Conservation (phyloP, 495 filamentous ascomycete species). For the Talaromyces stipitatus region DNA sequence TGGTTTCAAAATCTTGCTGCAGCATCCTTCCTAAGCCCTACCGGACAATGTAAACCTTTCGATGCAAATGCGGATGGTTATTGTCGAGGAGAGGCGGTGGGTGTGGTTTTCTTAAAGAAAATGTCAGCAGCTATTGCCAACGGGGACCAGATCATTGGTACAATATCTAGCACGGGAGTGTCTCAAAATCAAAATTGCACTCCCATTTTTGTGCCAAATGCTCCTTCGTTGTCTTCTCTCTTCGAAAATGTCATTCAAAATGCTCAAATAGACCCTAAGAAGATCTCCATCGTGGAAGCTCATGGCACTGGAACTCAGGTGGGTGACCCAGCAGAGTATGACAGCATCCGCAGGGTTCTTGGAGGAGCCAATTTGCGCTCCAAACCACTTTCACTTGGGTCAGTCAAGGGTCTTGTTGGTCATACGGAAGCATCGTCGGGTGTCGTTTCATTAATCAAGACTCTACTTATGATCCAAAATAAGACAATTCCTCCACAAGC, state of each 20-base stretch:
- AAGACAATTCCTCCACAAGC: conserved; percentile 33
- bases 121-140: conserved; percentile 54
- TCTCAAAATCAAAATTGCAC: conserved; percentile 62
- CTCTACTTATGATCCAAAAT: conserved; percentile 41
- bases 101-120: conserved; percentile 57
- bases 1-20: conserved; percentile 28
- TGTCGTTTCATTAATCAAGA: conserved; percentile 35
- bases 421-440: conserved; percentile 46
- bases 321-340: conserved; percentile 58
- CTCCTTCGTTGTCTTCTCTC: conserved; percentile 50
- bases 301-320: conserved; percentile 71
- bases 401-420: conserved; percentile 44
- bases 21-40: conserved; percentile 31
- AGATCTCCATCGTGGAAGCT: conserved; percentile 67
- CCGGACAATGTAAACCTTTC: conserved; percentile 58
- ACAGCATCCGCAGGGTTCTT: conserved; percentile 29
- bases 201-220: conserved; percentile 64
- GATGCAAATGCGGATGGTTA: conserved; percentile 66
- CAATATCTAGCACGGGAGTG: conserved; percentile 52
- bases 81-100: conserved; percentile 62
- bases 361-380: conserved; percentile 16
- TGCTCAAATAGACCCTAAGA: conserved; percentile 50
- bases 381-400: conserved; percentile 21
- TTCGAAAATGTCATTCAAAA: conserved; percentile 48
- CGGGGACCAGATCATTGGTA: conserved; percentile 55